Conservation (phyloP, 1,139 yeast species). For the Kodamaea suecica region DNA sequence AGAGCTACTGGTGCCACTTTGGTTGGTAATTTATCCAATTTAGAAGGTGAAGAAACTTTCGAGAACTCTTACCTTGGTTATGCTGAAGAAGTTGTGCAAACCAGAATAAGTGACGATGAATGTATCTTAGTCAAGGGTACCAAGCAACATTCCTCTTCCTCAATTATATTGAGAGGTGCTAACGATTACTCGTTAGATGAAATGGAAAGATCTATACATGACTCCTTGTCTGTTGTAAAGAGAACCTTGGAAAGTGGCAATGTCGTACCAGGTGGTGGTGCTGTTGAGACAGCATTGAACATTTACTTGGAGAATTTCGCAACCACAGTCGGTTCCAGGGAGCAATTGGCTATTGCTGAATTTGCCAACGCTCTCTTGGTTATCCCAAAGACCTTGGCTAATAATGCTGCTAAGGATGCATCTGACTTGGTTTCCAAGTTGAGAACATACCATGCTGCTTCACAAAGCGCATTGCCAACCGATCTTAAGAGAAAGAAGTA, state of each 20-base stretch:
- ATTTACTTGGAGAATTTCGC: slow-evolving; percentile 96
- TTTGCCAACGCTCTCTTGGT: slow-evolving; percentile 87
- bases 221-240: slow-evolving; percentile 91
- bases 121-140: slow-evolving; percentile 94
- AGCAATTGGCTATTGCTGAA: slow-evolving; percentile 96
- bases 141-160: slow-evolving; percentile 86
- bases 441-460: slow-evolving; percentile 94
- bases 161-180: slow-evolving; percentile 92
- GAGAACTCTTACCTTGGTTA: slow-evolving; percentile 82
- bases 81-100: slow-evolving; percentile 92
- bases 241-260: slow-evolving; percentile 92
- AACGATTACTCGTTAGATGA: slow-evolving; percentile 96
- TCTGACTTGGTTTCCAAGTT: slow-evolving; percentile 91
- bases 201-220: slow-evolving; percentile 96
- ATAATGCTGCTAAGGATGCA: slow-evolving; percentile 96
- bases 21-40: slow-evolving; percentile 80
- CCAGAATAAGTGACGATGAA: slow-evolving; percentile 93
- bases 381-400: slow-evolving; percentile 95
- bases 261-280: slow-evolving; percentile 99
- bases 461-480: slow-evolving; percentile 79
- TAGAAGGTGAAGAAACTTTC: slow-evolving; percentile 97
- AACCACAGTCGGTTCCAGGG: slow-evolving; percentile 95
- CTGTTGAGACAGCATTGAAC: slow-evolving; percentile 94
- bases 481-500: slow-evolving; percentile 82
- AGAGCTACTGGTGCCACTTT: slow-evolving; percentile 97